Percentiles rank a stretch among this genome's conserved stretches.
phyloP scores from a whole-genome alignment of 768 basidiomycete genomes.

The Pisolithus sp. region DNA sequence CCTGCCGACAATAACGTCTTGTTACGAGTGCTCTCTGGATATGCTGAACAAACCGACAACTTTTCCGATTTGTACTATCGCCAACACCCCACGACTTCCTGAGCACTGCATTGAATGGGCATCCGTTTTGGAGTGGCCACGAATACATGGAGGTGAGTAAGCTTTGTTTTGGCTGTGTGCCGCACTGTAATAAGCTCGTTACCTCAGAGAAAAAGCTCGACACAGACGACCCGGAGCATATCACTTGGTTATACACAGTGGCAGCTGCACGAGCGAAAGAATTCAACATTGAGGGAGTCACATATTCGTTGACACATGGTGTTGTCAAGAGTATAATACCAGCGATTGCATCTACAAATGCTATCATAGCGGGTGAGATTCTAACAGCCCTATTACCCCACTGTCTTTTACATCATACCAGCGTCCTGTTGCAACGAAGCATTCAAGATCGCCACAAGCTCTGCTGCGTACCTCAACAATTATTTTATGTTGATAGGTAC shows the following conservation, averaged over 20 bases:
- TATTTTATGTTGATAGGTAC: conserved; percentile 99
- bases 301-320: conserved; percentile 95
- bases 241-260: conserved; percentile 82
- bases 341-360: conserved; percentile 97
- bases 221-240: conserved; percentile 96
- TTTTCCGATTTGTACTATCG: conserved; percentile 98
- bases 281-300: conserved; percentile 97
- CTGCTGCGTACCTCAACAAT: conserved; percentile 91
- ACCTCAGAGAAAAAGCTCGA: conserved; percentile 82
- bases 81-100: conserved; percentile 94
- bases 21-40: conserved; percentile 97
- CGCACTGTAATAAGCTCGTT: conserved; percentile 1
- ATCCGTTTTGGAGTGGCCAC: conserved; percentile 97
- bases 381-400: neutral
- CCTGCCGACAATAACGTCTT: conserved; percentile 89
- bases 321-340: conserved; percentile 99
- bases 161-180: neutral
- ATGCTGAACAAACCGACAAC: conserved; percentile 97
- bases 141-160: conserved; percentile 70
- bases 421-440: conserved; percentile 99
- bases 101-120: conserved; percentile 99
- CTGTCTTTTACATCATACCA: conserved; percentile 21
- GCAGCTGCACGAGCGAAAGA: conserved; percentile 82
- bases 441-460: conserved; percentile 95
- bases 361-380: conserved; percentile 83